Base-by-base conservation (phyloP, 192 early-diverging fungal genomes). In the Backusella westeae region DNA sequence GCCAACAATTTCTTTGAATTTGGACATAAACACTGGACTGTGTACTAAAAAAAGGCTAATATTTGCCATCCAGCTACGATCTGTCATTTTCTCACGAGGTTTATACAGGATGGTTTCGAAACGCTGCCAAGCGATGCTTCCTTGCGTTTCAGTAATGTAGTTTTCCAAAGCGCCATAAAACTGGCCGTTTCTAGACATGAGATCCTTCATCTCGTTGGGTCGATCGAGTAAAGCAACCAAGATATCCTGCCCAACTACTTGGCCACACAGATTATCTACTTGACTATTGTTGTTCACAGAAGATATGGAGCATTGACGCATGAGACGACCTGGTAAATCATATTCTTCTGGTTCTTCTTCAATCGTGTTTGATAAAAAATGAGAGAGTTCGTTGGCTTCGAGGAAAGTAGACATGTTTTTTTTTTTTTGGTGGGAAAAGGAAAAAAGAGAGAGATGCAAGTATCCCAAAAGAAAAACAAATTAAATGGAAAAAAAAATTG, bases 1-100 rank as follows among this genome's bases (percentile, higher is more conserved):
- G 14, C 83, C 83, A 29, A 82, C 77, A 21, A 75, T 78, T 39
- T 82, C 75, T 59, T 82, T 82, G 41, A 84, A 82, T 19, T 72
- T 84, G 19, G 19, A 34, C 8, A 81, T 32, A 52, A 82, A 73
- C 6, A 52, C 44, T 32, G 83, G 81, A 17, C 76, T 82, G n/a
- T 73, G 34, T 6, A 32, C 32, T 19, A 84, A 71, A 19, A 44
- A 78, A 9, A 67, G 19, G 0, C 35, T 41, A 1, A 81, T 59
- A 6, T 29, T 49, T 42, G 79, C 34, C 44, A 84, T 73, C 82
- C 82, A 84, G 17, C 15, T 14, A 19, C 68, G 52, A 63, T 84
- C 80, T 2, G 77, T 53, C 12, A 78, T 65, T 14, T 72, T 56
- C 38, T 78, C 77, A 67, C 83, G 78, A 35, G 73, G 52, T 36